Evolutionary conservation across 2,329 filamentous ascomycete genomes (phyloP), one percentile per base, ranked within the genome.

Genomic region (Aspergillus flavus): DNA sequence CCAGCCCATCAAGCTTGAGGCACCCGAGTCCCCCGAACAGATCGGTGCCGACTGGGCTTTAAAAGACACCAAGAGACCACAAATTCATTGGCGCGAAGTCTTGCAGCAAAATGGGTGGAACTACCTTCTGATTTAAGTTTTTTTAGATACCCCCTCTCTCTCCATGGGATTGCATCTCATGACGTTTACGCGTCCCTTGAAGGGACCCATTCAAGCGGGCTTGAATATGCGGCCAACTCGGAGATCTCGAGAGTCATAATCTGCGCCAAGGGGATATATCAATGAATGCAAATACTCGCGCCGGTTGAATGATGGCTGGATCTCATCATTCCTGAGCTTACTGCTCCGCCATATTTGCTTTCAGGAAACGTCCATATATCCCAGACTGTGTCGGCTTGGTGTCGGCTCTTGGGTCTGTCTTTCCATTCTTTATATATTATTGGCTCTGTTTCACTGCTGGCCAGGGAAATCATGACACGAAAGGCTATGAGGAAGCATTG

Each of bases 31-130:
- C 11, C 66, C 67, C 46, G 58, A 64, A 21, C 53, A 62, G 19
- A 23, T 36, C 23, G 36, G 58, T 36, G 43, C 45, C 7, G 54
- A 57, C 19, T 65, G 69, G 32, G 52, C 62, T 6, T 58, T 64
- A 61, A 68, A 68, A 26, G 69, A 72, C 26, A 66, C 71, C 21
- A 73, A 72, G 59, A 68, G 62, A 70, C 89, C 87, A 75, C 90
- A 90, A 81, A 87, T 96, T 79, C 93, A 94, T 88, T 98, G 94
- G 94, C 86, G 94, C 82, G 92, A 96, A 81, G 87, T 94, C 76
- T 97, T 97, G 93, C 88, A 87, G 81, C 87, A 90, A 81, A 95
- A 94, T 82, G 88, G 88, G 71, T 97, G 93, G 94, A 92, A 96
- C 77, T 95, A 93, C 82, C 85, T 97, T 78, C 87, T 97, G 78